These are phyloP conservation scores for Tremellales sp. DNA, from an alignment of 1,284 basidiomycete species.

Conservation along the genomic window DNA sequence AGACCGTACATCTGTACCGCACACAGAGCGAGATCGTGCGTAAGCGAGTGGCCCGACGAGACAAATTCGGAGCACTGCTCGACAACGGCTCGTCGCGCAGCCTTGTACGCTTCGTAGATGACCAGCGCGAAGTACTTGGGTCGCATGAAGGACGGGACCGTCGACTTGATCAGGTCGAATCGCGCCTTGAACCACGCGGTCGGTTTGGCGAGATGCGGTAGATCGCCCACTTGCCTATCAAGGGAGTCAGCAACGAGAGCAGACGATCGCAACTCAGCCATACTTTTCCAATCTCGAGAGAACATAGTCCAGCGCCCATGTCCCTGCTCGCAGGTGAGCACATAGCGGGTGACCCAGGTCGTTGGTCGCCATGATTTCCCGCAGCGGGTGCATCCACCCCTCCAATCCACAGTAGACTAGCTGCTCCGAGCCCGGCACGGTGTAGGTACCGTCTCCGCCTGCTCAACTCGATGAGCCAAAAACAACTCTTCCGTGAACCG, in stretches of 20 bases:
- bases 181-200: constrained; percentile 78
- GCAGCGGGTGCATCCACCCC: constrained; percentile 88
- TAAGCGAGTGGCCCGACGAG: constrained; percentile 76
- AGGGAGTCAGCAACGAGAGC: constrained; percentile 6
- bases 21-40: constrained; percentile 78
- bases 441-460: constrained; percentile 64
- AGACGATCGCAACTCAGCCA: constrained; percentile 37
- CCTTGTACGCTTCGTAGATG: constrained; percentile 84
- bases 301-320: constrained; percentile 86
- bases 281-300: constrained; percentile 66
- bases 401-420: constrained; percentile 87
- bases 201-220: constrained; percentile 66
- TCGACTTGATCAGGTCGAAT: constrained; percentile 69
- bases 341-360: constrained; percentile 89
- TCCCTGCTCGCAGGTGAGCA: constrained; percentile 74
- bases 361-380: constrained; percentile 76
- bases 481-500: neutral
- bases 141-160: constrained; percentile 76
- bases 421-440: constrained; percentile 66
- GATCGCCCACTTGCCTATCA: constrained; percentile 60
- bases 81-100: constrained; percentile 69
- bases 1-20: constrained; percentile 88
- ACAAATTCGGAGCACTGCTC: constrained; percentile 85
- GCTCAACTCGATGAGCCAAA: neutral
- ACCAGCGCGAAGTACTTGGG: constrained; percentile 92